These are phyloP conservation scores for Phaffia australis DNA, from an alignment of 768 basidiomycete genomes.

Conservation along the genomic window DNA sequence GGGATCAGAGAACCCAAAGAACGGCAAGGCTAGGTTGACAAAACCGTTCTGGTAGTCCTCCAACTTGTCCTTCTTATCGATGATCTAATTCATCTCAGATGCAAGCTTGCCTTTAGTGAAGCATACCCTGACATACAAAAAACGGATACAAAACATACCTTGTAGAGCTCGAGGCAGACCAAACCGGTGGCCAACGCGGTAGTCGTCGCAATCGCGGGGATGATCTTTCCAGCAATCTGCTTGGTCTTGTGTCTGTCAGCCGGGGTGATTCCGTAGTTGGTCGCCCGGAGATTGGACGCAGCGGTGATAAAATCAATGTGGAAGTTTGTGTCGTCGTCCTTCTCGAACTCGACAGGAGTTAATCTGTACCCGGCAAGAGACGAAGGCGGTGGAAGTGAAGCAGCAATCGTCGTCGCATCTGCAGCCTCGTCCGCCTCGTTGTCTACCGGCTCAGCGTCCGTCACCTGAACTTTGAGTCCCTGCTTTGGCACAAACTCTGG, in stretches of 20 bases:
- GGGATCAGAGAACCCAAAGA: conserved; percentile 98
- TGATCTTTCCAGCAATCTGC: conserved; percentile 91
- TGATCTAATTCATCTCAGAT: conserved; percentile 50
- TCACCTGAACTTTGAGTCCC: conserved; percentile 86
- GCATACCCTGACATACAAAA: conserved; percentile 5
- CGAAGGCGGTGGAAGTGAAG: conserved; percentile 74
- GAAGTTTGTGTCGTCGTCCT: conserved; percentile 94
- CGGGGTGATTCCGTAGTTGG: conserved; percentile 78
- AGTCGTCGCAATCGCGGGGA: conserved; percentile 98
- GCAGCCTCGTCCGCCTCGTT: conserved; percentile 45
- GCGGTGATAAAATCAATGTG: conserved; percentile 99
- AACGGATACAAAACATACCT: conserved; percentile 47
- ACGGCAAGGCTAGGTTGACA: conserved; percentile 90
- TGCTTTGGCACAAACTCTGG: conserved; percentile 88
- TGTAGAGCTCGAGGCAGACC: conserved; percentile 92
- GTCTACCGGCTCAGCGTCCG: conserved; percentile 70
- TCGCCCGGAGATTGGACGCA: conserved; percentile 87
- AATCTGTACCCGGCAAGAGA: conserved; percentile 93
- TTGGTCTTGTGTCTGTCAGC: conserved; percentile 90
- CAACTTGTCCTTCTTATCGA: conserved; percentile 85
- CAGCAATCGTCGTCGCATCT: conserved; percentile 46
- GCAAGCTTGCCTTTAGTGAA: not conserved
- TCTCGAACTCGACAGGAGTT: conserved; percentile 92
- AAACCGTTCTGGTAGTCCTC: conserved; percentile 98
- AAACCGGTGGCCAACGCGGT: conserved; percentile 91